These are phyloP conservation scores for Eucalyptus melliodora DNA, from an alignment of 345 rosid genomes.

Conservation along the genomic window DNA sequence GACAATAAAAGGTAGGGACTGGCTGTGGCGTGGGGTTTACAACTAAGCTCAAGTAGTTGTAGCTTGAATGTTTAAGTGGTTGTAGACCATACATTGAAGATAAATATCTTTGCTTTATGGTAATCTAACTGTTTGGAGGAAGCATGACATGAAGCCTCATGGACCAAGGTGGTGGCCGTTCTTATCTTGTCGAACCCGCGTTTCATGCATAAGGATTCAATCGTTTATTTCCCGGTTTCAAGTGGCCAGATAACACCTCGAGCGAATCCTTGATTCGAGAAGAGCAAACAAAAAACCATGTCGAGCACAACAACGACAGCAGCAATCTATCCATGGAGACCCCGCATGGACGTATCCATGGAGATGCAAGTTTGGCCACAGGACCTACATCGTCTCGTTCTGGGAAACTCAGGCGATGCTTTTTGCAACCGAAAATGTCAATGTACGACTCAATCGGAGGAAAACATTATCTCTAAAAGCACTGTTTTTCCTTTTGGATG, in stretches of 20 bases:
- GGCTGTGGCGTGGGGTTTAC: not conserved
- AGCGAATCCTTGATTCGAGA: not conserved
- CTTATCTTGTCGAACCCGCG: not conserved
- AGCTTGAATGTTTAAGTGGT: not conserved
- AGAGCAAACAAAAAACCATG: not conserved
- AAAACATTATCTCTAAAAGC: not conserved
- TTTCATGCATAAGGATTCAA: not conserved
- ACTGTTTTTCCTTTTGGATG: not conserved
- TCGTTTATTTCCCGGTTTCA: not conserved
- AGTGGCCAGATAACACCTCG: not conserved
- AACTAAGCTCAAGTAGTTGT: not conserved
- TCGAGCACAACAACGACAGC: not conserved
- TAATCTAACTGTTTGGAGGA: not conserved
- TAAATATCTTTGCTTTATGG: not conserved
- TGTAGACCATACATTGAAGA: not conserved
- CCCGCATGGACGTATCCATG: not conserved
- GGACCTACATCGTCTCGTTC: not conserved
- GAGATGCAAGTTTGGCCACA: not conserved
- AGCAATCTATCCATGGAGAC: not conserved
- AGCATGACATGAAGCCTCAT: not conserved
- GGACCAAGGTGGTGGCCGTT: not conserved
- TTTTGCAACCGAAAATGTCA: not conserved
- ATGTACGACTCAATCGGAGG: not conserved
- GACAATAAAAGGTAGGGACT: not conserved
- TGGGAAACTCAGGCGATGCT: not conserved